Conservation (phyloP, 306 rosid genomes). For the Quercus wislizeni region DNA sequence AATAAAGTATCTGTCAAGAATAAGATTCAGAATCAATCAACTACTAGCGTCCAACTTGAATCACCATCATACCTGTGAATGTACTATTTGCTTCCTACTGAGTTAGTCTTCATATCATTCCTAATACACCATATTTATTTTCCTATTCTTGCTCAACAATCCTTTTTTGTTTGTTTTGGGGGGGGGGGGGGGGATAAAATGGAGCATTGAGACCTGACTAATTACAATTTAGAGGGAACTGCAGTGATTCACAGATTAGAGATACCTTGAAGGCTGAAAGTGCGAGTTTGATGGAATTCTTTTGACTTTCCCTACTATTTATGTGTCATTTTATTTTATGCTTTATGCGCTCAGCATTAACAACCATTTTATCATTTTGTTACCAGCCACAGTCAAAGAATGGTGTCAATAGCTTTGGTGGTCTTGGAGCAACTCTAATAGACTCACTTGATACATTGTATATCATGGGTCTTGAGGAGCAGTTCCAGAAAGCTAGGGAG, state of each 20-base stretch:
- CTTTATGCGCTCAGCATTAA: not conserved
- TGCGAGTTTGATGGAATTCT: not conserved
- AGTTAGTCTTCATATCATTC: not conserved
- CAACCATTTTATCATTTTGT: conserved; percentile 27
- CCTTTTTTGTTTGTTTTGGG: not conserved
- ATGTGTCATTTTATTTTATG: not conserved
- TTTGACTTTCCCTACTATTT: not conserved
- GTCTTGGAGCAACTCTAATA: conserved; percentile 96
- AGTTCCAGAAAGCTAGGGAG: conserved; percentile 92
- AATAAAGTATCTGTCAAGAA: not conserved
- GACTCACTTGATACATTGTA: conserved; percentile 93
- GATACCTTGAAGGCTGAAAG: not conserved
- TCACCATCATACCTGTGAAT: not conserved
- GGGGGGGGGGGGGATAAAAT: not conserved
- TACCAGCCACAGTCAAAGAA: conserved; percentile 88
- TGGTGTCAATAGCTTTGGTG: conserved; percentile 97
- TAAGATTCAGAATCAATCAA: not conserved
- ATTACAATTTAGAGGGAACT: not conserved
- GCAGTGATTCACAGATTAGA: not conserved
- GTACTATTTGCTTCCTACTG: not conserved
- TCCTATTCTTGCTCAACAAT: not conserved
- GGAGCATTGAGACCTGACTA: not conserved
- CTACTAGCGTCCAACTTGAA: not conserved
- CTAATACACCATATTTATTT: not conserved
- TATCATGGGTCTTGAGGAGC: conserved; percentile 91